Evolutionary conservation across 192 early-diverging fungal genomes (phyloP).

Genomic region (Coemansia sp.): DNA sequence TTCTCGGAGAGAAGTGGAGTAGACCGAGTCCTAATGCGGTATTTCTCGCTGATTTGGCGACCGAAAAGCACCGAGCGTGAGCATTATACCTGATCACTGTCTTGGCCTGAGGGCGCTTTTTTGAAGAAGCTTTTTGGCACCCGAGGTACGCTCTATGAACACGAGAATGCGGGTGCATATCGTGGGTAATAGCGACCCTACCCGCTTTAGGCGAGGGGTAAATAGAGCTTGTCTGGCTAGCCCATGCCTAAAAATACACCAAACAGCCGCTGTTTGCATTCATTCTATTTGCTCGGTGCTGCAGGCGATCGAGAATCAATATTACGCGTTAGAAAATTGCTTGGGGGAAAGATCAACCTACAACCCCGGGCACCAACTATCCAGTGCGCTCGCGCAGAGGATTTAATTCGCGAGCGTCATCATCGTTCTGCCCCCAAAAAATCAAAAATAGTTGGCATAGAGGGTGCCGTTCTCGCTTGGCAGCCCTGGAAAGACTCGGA

Average conservation of each 20-base stretch:
- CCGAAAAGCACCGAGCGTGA: not conserved
- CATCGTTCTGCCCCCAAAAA: not conserved
- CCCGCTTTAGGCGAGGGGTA: no score
- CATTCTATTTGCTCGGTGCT: not conserved
- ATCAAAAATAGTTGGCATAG: no score
- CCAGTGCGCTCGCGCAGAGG: not conserved
- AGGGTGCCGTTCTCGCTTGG: no score
- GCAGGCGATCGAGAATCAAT: not conserved
- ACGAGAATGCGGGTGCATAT: no score
- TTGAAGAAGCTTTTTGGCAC: no score
- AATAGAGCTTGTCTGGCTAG: no score
- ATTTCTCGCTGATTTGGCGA: not conserved
- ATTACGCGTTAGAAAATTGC: not conserved
- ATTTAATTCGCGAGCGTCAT: not conserved
- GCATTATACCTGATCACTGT: not conserved
- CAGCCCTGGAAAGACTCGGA: not conserved
- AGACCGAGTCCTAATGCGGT: not conserved
- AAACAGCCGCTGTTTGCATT: not conserved
- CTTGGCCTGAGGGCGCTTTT: no score
- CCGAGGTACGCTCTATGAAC: no score
- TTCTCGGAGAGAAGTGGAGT: not conserved
- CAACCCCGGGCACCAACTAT: not conserved
- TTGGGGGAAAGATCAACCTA: not conserved
- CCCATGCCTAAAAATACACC: not conserved
- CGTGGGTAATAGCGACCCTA: no score